These are phyloP conservation scores for Urtica urens DNA, from an alignment of 306 rosid species.

Conservation along the genomic window DNA sequence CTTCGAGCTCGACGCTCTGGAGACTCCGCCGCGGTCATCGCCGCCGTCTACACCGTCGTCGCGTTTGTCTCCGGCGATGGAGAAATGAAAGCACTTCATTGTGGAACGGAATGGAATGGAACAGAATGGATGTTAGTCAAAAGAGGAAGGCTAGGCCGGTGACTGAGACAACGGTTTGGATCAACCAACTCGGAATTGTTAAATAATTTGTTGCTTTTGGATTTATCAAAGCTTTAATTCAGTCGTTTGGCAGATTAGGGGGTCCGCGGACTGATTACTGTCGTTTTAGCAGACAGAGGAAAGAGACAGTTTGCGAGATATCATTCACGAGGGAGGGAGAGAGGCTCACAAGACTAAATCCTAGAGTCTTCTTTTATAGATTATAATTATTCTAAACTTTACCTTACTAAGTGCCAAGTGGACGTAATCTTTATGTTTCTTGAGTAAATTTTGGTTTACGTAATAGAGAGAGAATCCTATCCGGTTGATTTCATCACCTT, in stretches of 20 bases:
- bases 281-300: slow-evolving; percentile 3
- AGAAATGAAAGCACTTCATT: slow-evolving; percentile 87
- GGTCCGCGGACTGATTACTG: slow-evolving; percentile 4
- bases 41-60: slow-evolving; percentile 33
- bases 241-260: neutral
- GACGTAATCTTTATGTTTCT: too few relatives aligned
- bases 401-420: too few relatives aligned
- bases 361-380: too few relatives aligned
- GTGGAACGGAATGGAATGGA: neutral
- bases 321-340: slow-evolving; percentile 32
- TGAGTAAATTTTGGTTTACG: too few relatives aligned
- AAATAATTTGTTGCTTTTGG: too few relatives aligned
- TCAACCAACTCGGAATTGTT: slow-evolving; percentile 7
- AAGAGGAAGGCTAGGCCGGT: neutral
- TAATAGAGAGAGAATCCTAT: too few relatives aligned
- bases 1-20: slow-evolving; percentile 37
- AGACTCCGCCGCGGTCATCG: slow-evolving; percentile 24
- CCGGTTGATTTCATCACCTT: too few relatives aligned
- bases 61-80: slow-evolving; percentile 37
- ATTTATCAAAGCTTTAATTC: too few relatives aligned
- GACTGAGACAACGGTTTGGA: neutral
- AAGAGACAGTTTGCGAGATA: neutral
- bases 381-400: too few relatives aligned
- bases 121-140: slow-evolving; percentile 18
- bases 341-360: too few relatives aligned